Evolutionary conservation across 2,329 filamentous ascomycete species (phyloP).

Genomic region (Exophiala xenobiotica): DNA sequence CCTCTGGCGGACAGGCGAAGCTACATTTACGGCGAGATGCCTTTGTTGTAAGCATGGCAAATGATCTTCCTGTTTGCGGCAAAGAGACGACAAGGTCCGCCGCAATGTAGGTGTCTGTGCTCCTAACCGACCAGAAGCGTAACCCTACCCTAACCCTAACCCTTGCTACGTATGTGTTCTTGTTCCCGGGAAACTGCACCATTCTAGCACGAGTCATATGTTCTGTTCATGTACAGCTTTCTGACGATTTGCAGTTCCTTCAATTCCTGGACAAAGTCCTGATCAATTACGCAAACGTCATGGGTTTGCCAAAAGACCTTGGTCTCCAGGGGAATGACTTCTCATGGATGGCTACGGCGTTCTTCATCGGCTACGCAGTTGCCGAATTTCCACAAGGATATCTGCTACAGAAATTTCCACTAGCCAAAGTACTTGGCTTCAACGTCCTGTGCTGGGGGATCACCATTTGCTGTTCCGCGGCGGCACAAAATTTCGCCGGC

Average conservation of each 20-base stretch:
- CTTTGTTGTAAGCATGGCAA: too few species aligned
- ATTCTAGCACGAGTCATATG: too few species aligned
- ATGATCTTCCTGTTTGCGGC: too few species aligned
- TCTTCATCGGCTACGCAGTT: constrained; percentile 5
- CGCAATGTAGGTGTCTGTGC: too few species aligned
- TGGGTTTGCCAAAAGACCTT: constrained; percentile 53
- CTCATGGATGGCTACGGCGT: constrained; percentile 3
- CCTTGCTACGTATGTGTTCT: too few species aligned
- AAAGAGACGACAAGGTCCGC: too few species aligned
- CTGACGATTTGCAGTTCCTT: too few species aligned
- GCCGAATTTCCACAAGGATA: neutral
- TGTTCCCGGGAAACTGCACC: too few species aligned
- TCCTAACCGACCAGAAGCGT: too few species aligned
- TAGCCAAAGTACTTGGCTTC: constrained; percentile 8
- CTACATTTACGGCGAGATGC: too few species aligned
- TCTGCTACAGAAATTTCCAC: constrained; percentile 3
- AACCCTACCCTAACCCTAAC: too few species aligned
- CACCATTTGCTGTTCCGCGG: constrained; percentile 4
- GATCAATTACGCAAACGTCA: constrained; percentile 59
- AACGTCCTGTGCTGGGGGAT: constrained; percentile 8
- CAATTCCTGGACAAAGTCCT: neutral
- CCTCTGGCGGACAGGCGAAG: too few species aligned
- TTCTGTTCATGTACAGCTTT: neutral
- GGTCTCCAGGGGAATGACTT: constrained; percentile 44
- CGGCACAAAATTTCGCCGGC: constrained; percentile 42